Percentiles rank a stretch among this genome's conserved stretches.
These are phyloP conservation scores for Cucumis variabilis DNA, from an alignment of 331 rosid species.

Conservation along the genomic window DNA sequence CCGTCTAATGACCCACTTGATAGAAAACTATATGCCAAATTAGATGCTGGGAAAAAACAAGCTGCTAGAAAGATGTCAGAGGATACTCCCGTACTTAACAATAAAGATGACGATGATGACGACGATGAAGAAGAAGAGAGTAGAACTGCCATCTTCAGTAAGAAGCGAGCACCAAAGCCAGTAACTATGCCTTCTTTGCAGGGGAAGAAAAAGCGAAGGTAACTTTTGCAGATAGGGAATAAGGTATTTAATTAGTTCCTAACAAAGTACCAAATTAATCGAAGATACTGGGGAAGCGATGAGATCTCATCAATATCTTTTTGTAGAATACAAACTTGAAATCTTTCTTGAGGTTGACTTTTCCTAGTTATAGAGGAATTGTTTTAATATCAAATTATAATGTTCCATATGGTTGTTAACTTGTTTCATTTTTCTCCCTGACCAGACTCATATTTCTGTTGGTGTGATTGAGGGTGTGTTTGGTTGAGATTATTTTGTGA, in stretches of 20 bases:
- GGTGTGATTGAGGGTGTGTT: too few species aligned
- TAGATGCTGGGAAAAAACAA: constrained; percentile 40
- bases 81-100: constrained; percentile 24
- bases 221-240: neutral
- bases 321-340: neutral
- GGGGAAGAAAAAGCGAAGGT: constrained; percentile 61
- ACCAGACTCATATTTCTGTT: too few species aligned
- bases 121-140: constrained; percentile 61
- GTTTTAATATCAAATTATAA: too few species aligned
- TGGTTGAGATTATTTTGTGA: too few species aligned
- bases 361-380: neutral
- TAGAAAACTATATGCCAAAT: constrained; percentile 43
- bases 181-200: constrained; percentile 26
- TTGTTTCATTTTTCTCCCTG: too few species aligned
- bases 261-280: neutral
- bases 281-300: neutral
- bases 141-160: constrained; percentile 65
- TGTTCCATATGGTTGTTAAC: too few species aligned
- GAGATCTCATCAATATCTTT: neutral
- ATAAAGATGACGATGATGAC: constrained; percentile 10
- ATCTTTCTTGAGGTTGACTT: neutral
- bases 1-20: constrained; percentile 48
- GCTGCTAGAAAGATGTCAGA: constrained; percentile 37
- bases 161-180: constrained; percentile 59
- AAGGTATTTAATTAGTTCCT: neutral